Evolutionary conservation across 2,329 filamentous ascomycete species (phyloP), one percentile per base, ranked within the genome.

Genomic region (Leptographium procerum): DNA sequence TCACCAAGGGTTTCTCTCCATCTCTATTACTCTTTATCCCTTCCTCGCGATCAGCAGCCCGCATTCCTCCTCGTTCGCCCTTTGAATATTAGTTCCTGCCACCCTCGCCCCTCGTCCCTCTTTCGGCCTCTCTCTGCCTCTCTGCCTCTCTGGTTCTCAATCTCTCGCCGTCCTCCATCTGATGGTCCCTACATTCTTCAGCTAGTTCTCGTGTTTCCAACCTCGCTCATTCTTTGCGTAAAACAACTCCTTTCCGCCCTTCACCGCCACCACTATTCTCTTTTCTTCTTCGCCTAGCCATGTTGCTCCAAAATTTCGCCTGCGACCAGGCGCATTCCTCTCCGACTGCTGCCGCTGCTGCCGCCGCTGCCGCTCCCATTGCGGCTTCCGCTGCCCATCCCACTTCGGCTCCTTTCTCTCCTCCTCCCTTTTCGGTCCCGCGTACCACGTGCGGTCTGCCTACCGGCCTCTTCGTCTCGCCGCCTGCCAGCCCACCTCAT

Each of bases 401-500:
- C 16, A 16, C n/a, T 28, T 24, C 52, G 10, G 6, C n/a, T n/a
- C 52, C 16, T 7, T n/a, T 8, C 10, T 29, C 26, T 26, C 29
- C 28, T 16, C 29, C 19, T 9, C 28, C 48, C 22, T 31, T 14
- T 24, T 4, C 50, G 14, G 8, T n/a, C 7, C 4, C 52, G 51
- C 57, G 31, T 34, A 19, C 55, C 24, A 36, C 57, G 29, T 57
- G 55, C 36, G 48, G 48, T 26, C 60, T 47, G 19, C 31, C 55
- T 31, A 45, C 56, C 56, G 48, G 57, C 24, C 57, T 59, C 48
- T 55, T 84, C 68, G 76, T 78, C 61, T 84, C 82, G 56, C 83
- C 83, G 55, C 82, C 82, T 57, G 74, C 81, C 64, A 79, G 79
- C 69, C 79, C 81, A 57, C 77, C 79, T 7, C 71, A 74, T 52